Conservation (phyloP, 2,329 filamentous ascomycete genomes). For the Metarhizium humberi region DNA sequence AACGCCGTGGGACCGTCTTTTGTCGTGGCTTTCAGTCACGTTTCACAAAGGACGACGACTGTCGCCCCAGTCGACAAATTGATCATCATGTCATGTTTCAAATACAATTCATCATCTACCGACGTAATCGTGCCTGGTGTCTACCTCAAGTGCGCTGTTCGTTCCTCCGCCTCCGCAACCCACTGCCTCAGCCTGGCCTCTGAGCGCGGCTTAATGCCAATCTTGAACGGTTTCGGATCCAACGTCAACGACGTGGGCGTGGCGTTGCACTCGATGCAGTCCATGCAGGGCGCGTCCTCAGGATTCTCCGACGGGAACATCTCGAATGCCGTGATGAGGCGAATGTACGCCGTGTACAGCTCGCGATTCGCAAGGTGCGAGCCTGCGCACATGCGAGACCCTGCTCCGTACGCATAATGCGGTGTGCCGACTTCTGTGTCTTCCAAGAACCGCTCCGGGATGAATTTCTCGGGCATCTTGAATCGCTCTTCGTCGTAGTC, state of each 20-base stretch:
- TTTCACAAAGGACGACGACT: no score
- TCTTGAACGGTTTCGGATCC: constrained; percentile 55
- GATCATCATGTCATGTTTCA: not conserved
- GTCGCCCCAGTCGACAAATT: not conserved
- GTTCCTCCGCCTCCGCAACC: constrained; percentile 42
- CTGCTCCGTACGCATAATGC: constrained; percentile 54
- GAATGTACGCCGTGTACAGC: constrained; percentile 50
- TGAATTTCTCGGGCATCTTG: constrained; percentile 50
- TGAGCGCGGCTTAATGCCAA: constrained; percentile 41
- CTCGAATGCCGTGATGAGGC: constrained; percentile 49
- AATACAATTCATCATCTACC: not conserved
- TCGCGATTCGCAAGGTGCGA: constrained; percentile 55
- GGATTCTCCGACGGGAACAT: constrained; percentile 37
- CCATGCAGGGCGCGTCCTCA: constrained; percentile 41
- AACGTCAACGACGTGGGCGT: constrained; percentile 50
- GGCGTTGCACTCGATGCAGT: constrained; percentile 47
- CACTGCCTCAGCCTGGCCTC: constrained; percentile 35
- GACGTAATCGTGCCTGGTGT: not conserved
- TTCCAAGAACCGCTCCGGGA: constrained; percentile 61
- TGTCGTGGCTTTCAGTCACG: no score
- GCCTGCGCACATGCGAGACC: constrained; percentile 54
- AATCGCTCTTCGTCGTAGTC: constrained; percentile 65
- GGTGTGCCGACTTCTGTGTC: constrained; percentile 46
- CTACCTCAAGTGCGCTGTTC: constrained; percentile 30
- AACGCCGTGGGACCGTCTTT: no score